Evolutionary conservation across 306 rosid species (phyloP).

Genomic region (Dryas drummondii): DNA sequence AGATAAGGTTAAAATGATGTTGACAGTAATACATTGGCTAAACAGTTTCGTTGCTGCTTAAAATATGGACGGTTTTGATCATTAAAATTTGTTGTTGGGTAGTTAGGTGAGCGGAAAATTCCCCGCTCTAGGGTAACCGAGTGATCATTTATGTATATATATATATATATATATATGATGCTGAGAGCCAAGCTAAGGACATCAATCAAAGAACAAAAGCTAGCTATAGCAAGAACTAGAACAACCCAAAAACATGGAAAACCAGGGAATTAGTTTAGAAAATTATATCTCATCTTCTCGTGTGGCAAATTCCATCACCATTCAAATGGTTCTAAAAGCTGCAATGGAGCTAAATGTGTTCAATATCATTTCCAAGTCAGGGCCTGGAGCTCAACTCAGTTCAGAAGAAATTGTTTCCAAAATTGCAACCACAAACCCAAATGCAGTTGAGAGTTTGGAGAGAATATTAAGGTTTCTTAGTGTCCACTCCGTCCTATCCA

Average conservation of each 20-base stretch:
- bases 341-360: constrained; percentile 25
- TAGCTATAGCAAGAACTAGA: not conserved
- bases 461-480: not conserved
- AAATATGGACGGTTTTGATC: no score
- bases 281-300: not conserved
- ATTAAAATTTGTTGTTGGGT: no score
- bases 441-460: not conserved
- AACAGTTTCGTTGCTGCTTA: no score
- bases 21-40: no score
- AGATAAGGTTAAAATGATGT: no score
- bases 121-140: no score
- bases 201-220: not conserved
- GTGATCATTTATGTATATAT: no score
- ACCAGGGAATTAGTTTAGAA: not conserved
- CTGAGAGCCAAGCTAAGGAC: not conserved
- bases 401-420: constrained; percentile 9
- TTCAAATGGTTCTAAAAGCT: constrained; percentile 18
- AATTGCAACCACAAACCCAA: constrained; percentile 4
- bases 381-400: constrained; percentile 19
- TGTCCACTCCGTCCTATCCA: constrained; percentile 8
- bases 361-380: constrained; percentile 14
- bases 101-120: no score
- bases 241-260: not conserved
- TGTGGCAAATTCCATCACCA: not conserved
- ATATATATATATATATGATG: not conserved